Evolutionary conservation across 768 basidiomycete genomes (phyloP).

Genomic region (Tulasnella sp.): DNA sequence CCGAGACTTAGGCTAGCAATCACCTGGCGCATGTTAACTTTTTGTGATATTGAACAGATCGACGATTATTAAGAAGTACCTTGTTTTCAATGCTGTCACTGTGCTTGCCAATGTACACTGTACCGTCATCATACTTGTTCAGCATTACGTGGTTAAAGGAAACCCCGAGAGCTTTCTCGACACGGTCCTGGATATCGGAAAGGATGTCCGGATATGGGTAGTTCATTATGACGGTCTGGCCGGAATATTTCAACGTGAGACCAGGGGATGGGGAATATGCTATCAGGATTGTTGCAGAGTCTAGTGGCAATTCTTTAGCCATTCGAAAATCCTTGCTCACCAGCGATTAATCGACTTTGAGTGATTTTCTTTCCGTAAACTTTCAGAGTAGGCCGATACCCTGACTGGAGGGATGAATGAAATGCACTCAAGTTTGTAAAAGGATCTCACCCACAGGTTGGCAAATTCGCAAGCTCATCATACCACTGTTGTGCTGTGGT

Average conservation of each 20-base stretch:
- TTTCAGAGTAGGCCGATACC: constrained; percentile 31
- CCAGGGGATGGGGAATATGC: constrained; percentile 27
- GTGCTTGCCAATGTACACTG: constrained; percentile 25
- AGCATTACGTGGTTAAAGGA: constrained; percentile 33
- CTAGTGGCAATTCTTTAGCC: background rate
- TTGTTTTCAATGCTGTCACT: constrained; percentile 22
- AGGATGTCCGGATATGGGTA: constrained; percentile 27
- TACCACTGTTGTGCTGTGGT: constrained; percentile 25
- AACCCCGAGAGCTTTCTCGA: constrained; percentile 25
- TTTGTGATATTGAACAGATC: background rate
- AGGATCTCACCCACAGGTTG: constrained; percentile 25
- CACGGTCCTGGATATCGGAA: constrained; percentile 23
- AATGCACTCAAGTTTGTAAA: background rate
- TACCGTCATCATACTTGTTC: constrained; percentile 31
- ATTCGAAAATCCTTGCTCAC: background rate
- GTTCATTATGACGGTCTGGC: constrained; percentile 27
- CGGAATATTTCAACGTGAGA: constrained; percentile 28
- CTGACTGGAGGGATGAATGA: constrained; percentile 18
- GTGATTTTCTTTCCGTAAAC: constrained; percentile 30
- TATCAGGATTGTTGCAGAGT: background rate
- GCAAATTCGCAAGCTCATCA: constrained; percentile 24
- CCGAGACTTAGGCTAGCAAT: constrained; percentile 33
- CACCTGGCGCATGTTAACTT: constrained; percentile 21
- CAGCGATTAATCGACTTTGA: constrained; percentile 30
- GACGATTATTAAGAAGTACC: constrained; percentile 18